These are phyloP conservation scores for Epichloe aotearoae DNA, from an alignment of 2,329 filamentous ascomycete species.

Conservation along the genomic window DNA sequence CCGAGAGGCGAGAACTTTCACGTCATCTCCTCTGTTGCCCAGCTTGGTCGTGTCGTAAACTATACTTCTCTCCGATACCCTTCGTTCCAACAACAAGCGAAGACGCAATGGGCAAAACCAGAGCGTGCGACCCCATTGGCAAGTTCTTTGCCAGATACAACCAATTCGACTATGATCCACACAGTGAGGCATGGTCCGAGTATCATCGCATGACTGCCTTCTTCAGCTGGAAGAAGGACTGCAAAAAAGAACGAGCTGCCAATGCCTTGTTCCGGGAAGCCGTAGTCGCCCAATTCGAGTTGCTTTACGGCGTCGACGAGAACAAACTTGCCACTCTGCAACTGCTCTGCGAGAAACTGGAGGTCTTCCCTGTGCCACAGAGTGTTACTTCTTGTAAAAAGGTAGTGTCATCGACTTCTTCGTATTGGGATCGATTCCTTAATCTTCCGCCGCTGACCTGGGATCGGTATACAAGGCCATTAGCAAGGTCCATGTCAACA, in stretches of 20 bases:
- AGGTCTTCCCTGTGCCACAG: not conserved
- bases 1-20: too few relatives aligned
- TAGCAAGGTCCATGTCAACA: not conserved
- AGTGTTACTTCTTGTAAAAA: not conserved
- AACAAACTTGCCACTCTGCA: constrained; percentile 1
- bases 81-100: not conserved
- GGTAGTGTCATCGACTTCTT: not conserved
- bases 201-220: not conserved
- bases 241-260: not conserved
- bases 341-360: not conserved
- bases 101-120: not conserved
- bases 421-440: not conserved
- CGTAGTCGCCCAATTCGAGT: not conserved
- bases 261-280: not conserved
- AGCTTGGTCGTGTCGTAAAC: too few relatives aligned
- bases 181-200: not conserved
- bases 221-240: not conserved
- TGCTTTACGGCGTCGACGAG: not conserved
- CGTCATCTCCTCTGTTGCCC: too few relatives aligned
- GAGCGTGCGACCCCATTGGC: not conserved
- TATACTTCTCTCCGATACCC: not conserved
- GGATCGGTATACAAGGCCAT: not conserved
- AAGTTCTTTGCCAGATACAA: not conserved
- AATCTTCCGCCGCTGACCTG: not conserved
- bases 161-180: not conserved